phyloP scores from a whole-genome alignment of 192 early-diverging fungal genomes.

The Coemansia asiatica region DNA sequence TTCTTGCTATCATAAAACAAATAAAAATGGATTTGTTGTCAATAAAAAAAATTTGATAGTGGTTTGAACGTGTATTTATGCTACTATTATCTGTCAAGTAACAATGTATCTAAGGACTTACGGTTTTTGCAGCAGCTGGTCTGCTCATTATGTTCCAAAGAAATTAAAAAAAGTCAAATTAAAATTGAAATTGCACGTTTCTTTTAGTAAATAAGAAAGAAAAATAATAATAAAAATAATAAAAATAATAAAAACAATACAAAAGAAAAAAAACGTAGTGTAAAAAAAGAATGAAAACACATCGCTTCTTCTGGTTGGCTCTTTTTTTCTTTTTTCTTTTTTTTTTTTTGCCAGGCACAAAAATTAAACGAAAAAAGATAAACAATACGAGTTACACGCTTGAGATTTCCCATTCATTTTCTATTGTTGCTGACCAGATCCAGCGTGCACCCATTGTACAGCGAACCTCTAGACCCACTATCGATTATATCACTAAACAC shows the following conservation, averaged over 20 bases:
- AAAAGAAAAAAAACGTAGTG: not conserved
- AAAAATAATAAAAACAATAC: not conserved
- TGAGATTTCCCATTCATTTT: no score
- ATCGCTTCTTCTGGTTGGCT: no score
- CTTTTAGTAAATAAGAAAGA: no score
- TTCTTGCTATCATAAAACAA: conserved; percentile 13
- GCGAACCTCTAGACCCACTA: not conserved
- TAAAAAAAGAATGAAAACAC: conserved; percentile 3
- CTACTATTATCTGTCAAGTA: not conserved
- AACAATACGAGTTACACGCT: no score
- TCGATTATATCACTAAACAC: conserved; percentile 14
- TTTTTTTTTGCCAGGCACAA: not conserved
- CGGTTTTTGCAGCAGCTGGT: conserved; percentile 17
- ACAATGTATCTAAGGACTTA: conserved; percentile 11
- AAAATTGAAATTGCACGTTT: not conserved
- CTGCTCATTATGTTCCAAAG: conserved; percentile 8
- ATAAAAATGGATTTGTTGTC: not conserved
- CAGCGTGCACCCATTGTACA: conserved; percentile 42
- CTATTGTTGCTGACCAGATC: conserved; percentile 12
- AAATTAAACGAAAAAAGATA: not conserved
- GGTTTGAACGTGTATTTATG: conserved; percentile 14
- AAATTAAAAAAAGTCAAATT: not conserved
- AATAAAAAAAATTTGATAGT: conserved; percentile 8
- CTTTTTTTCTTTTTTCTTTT: no score
- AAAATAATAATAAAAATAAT: not conserved